Base-by-base conservation (phyloP, 208 protist genomes). In the Naegleria fowleri region DNA sequence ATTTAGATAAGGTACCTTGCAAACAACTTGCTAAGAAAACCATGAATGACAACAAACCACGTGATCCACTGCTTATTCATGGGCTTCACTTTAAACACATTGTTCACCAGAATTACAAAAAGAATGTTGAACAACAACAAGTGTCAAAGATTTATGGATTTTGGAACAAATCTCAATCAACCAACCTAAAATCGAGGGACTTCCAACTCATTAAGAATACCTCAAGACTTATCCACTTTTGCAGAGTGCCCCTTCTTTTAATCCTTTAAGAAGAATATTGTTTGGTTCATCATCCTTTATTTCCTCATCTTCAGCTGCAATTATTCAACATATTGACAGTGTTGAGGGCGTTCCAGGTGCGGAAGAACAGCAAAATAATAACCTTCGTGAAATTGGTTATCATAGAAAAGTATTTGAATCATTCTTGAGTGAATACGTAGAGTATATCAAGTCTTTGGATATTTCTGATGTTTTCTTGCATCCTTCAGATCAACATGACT, bases 351-450 rank as follows among this genome's bases (percentile, higher is more conserved):
- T 48, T 48, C 4, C 83, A 40, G 19, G 15, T 29, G 19, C 48
- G 6, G 41, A 48, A 52, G 19, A n/a, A 9, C 13, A 13, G 6
- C 29, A 87, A 38, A 52, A 15, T 39, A 52, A 38, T 0, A 89
- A 67, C 39, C 19, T 40, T 29, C 22, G n/a, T 51, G 86, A 89
- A 67, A 89, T 89, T 67, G 15, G 25, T 9, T 67, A 41, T 19
- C 33, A 67, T 9, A 89, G 36, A 67, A 89, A 89, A 25, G 48
- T 89, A 67, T 89, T 89, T 25, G 86, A 89, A 67, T 51, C n/a
- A n/a, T 89, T 67, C 41, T 25, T 89, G 2, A 40, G 48, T 5
- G 86, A 89, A 89, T 89, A 89, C 67, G 86, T 89, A 7, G 41
- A 67, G 25, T 89, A 89, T 89, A 41, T 89, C n/a, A 40, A 89